phyloP scores from a whole-genome alignment of 2,329 filamentous ascomycete genomes.

The Niveomyces coronatus region DNA sequence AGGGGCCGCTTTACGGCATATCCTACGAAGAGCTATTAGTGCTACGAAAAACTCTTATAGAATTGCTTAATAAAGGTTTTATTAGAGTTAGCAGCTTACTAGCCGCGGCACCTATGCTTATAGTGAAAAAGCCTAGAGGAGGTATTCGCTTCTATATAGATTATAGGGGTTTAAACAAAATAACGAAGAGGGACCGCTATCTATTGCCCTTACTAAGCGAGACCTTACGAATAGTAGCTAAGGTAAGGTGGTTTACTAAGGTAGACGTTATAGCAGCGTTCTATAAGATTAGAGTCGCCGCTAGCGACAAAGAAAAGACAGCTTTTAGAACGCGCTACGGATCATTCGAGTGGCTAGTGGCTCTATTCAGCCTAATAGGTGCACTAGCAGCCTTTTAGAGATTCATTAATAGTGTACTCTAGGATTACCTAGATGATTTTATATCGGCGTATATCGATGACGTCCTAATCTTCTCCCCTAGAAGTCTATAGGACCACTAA shows the following conservation, averaged over 20 bases:
- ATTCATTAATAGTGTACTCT: background rate
- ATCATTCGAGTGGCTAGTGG: constrained; percentile 20
- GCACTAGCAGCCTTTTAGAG: constrained; percentile 1
- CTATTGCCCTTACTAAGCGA: background rate
- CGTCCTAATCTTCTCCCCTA: background rate
- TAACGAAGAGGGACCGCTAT: background rate
- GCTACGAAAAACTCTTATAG: background rate
- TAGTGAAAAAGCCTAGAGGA: background rate
- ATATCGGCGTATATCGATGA: background rate
- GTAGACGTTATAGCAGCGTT: constrained; percentile 6
- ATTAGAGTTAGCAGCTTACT: too few species aligned
- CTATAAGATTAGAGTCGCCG: constrained; percentile 19
- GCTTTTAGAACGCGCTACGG: constrained; percentile 17
- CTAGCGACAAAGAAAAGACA: constrained; percentile 23
- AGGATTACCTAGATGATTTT: background rate
- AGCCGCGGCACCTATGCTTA: background rate
- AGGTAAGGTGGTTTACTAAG: background rate
- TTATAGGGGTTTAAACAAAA: background rate
- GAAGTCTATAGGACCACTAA: background rate
- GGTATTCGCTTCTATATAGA: background rate
- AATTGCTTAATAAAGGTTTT: background rate
- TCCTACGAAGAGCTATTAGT: background rate
- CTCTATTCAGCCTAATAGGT: constrained; percentile 19
- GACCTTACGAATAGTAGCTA: background rate
- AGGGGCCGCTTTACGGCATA: background rate